Percentiles rank a stretch among this genome's conserved stretches.
phyloP scores from a whole-genome alignment of 768 basidiomycete genomes.

The Tylopilus felleus region DNA sequence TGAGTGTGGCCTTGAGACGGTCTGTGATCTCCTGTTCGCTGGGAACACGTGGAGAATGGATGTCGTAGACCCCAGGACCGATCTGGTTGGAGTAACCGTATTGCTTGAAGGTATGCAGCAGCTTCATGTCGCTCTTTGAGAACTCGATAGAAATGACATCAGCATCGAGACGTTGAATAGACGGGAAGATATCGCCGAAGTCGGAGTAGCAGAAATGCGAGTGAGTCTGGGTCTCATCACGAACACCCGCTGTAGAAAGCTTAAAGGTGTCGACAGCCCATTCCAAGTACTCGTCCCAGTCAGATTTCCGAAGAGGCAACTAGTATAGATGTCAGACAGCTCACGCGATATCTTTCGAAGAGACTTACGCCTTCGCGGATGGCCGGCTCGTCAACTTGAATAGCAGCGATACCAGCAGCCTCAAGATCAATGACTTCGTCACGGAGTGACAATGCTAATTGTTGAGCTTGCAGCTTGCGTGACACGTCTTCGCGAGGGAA shows the following conservation, averaged over 20 bases:
- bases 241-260: constrained; percentile 93
- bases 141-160: constrained; percentile 99
- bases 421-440: constrained; percentile 98
- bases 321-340: constrained; percentile 25
- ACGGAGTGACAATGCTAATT: constrained; percentile 95
- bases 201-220: constrained; percentile 99
- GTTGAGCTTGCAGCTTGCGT: constrained; percentile 96
- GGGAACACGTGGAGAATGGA: constrained; percentile 99
- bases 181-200: constrained; percentile 98
- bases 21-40: constrained; percentile 91
- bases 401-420: constrained; percentile 93
- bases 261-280: constrained; percentile 99
- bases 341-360: background rate
- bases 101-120: constrained; percentile 90
- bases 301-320: constrained; percentile 92
- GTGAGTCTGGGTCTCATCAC: constrained; percentile 92
- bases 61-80: constrained; percentile 97
- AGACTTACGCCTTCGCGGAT: constrained; percentile 92
- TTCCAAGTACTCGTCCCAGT: constrained; percentile 94
- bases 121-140: constrained; percentile 98
- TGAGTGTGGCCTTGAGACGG: constrained; percentile 80
- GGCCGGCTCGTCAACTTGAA: constrained; percentile 99
- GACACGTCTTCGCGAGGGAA: constrained; percentile 99
- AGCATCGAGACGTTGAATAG: constrained; percentile 93
- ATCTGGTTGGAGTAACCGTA: constrained; percentile 97